Evolutionary conservation across 768 basidiomycete species (phyloP), one percentile per base, ranked within the genome.

Genomic region (Serendipita sp.): DNA sequence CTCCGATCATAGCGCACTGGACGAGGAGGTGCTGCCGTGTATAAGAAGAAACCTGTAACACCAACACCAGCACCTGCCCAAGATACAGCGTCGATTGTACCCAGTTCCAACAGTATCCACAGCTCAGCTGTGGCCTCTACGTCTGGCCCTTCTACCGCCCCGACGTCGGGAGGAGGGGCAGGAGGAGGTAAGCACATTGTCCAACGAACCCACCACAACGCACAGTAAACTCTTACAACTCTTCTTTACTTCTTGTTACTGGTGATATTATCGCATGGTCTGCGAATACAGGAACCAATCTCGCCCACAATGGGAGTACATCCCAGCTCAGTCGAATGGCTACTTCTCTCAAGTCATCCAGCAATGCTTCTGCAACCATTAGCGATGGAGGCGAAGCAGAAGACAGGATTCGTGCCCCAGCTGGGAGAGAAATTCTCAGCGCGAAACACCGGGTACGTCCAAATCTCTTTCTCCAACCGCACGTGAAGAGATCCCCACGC

Each of bases 381-480:
- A 51, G 48, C n/a, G 56, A 60, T 30, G 56, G 56, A n/a, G 56
- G 34, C 24, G 56, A 60, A 38, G 35, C 18, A 28, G 56, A 60
- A 38, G 56, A 60, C 35, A 28, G 56, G 16, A 28, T 60, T 28
- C 24, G 16, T 2, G 56, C 56, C 16, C 56, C 56, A n/a, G 56
- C 37, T 60, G 56, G 56, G 10, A 32, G 56, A 38, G 56, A 60
- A 38, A 60, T 60, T 8, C 56, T 60, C 11, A 60, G 30, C 18
- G 56, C 56, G 30, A 60, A 38, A 30, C 56, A 60, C 35, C 28
- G 56, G 56, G 56, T 60, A 60, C 16, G 56, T 51, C 30, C 41
- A 41, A 13, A 41, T 41, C 41, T 41, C 41, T 41, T 7, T 41
- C 2, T 41, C 41, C 13, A 41, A 5, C 41, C 41, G 13, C 41